Conservation (phyloP, 257 asterid genomes). For the Misopates orontium region DNA sequence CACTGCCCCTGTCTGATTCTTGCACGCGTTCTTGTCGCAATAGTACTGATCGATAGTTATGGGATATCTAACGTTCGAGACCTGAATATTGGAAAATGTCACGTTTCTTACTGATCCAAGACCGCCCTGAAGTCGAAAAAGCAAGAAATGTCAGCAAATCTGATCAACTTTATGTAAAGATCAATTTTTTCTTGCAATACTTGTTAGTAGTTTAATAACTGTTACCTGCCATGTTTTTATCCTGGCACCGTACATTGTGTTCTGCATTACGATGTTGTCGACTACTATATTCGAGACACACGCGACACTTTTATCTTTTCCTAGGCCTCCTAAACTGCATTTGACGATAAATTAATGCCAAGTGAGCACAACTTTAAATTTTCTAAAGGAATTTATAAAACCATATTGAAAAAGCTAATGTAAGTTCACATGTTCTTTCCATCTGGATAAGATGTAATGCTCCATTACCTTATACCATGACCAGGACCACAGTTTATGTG, state of each 20-base stretch:
- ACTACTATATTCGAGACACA: conserved; percentile 72
- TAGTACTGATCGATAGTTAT: conserved; percentile 78
- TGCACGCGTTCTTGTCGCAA: conserved; percentile 64
- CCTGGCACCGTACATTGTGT: conserved; percentile 75
- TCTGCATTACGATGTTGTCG: conserved; percentile 52
- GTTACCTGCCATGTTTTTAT: conserved; percentile 93
- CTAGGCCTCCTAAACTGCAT: conserved; percentile 78
- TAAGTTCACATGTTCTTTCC: neutral
- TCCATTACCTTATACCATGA: conserved; percentile 78
- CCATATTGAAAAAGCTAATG: too few species aligned
- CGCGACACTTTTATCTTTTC: conserved; percentile 61
- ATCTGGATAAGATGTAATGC: neutral
- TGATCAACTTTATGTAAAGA: neutral
- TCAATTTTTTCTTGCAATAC: neutral
- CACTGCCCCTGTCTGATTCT: conserved; percentile 71
- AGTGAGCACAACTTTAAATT: neutral
- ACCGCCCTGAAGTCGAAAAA: conserved; percentile 54
- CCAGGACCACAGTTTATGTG: conserved; percentile 86
- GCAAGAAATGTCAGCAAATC: neutral
- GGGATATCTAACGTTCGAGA: conserved; percentile 58
- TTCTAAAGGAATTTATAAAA: neutral
- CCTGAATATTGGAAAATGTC: conserved; percentile 59
- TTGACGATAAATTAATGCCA: neutral
- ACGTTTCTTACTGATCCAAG: conserved; percentile 64
- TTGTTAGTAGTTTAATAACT: neutral